A percentile compares a stretch with the other conserved stretches of the same genome.
Conservation (phyloP, 2,329 filamentous ascomycete species). For the Sporothrix dimorphospora region DNA sequence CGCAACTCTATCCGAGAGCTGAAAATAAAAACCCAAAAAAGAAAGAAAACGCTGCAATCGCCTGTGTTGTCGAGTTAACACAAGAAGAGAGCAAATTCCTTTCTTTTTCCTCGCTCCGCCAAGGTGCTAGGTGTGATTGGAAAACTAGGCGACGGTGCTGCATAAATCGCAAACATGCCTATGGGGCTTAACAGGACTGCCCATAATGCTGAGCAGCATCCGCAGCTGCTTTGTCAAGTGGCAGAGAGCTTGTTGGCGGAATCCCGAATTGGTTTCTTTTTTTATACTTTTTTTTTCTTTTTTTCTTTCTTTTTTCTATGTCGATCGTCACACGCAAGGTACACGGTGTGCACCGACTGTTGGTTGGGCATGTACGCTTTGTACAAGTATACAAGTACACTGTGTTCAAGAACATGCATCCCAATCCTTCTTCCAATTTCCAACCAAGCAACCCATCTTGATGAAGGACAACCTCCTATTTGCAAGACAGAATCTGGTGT, state of each 20-base stretch:
- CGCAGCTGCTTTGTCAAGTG: not conserved
- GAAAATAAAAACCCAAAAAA: not conserved
- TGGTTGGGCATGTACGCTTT: not conserved
- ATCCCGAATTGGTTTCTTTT: not conserved
- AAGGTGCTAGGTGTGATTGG: not conserved
- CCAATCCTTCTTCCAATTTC: not conserved
- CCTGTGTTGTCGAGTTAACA: not conserved
- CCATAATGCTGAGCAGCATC: not conserved
- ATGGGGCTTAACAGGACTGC: not conserved
- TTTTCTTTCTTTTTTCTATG: not conserved
- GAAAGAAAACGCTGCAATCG: not conserved
- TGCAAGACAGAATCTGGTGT: constrained; percentile 5
- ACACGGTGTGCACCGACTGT: not conserved
- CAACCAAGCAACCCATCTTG: not conserved
- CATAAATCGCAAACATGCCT: not conserved
- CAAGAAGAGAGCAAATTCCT: not conserved
- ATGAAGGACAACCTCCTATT: not conserved
- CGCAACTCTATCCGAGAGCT: not conserved
- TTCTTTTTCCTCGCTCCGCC: not conserved
- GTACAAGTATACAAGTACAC: not conserved
- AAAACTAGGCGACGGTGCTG: not conserved
- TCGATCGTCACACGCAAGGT: constrained; percentile 5
- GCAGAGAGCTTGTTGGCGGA: not conserved
- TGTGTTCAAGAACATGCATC: not conserved
- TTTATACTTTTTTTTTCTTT: too few relatives aligned